Conservation (phyloP, 31 red algal genomes). For the Porphyra umbilicalis region DNA sequence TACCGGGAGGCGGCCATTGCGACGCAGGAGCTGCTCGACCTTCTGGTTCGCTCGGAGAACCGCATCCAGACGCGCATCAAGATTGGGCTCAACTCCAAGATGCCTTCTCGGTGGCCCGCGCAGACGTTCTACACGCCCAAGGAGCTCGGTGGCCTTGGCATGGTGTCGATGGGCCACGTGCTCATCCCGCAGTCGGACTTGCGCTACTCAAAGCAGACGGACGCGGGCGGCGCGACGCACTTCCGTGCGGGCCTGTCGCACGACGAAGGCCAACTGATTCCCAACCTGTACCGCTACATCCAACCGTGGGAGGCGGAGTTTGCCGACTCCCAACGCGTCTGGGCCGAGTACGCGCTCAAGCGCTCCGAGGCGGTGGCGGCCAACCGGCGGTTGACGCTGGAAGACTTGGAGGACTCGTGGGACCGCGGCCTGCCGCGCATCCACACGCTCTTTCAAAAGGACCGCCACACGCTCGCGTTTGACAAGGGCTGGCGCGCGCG, state of each 20-base stretch:
- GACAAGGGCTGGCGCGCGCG: slow-evolving; percentile 95
- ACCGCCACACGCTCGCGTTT: slow-evolving; percentile 88
- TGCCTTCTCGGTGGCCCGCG: slow-evolving; percentile 92
- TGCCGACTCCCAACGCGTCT: slow-evolving; percentile 83
- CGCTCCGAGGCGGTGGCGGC: slow-evolving; percentile 63
- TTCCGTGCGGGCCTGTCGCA: slow-evolving; percentile 81
- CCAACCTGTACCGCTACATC: slow-evolving; percentile 85
- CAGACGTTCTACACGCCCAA: slow-evolving; percentile 88
- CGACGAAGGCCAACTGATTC: slow-evolving; percentile 66
- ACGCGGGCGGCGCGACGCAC: slow-evolving; percentile 87
- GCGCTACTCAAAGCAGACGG: slow-evolving; percentile 73
- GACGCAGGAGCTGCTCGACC: slow-evolving; percentile 72
- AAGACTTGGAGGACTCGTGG: slow-evolving; percentile 94
- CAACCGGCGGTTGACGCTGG: slow-evolving; percentile 71
- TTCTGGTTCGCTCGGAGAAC: slow-evolving; percentile 74
- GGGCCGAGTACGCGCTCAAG: slow-evolving; percentile 92
- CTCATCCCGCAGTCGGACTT: slow-evolving; percentile 80
- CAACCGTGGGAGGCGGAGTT: slow-evolving; percentile 94
- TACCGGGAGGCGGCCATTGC: slow-evolving; percentile 85
- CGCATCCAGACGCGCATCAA: slow-evolving; percentile 96
- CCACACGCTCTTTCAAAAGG: slow-evolving; percentile 82
- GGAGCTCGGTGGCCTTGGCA: slow-evolving; percentile 90
- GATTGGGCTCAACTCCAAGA: slow-evolving; percentile 97
- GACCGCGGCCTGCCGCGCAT: slow-evolving; percentile 91
- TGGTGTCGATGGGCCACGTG: slow-evolving; percentile 95